Percentiles rank a stretch among this genome's conserved stretches.
Conservation (phyloP, 106 monocot genomes). For the Phalaenopsis equestris region DNA sequence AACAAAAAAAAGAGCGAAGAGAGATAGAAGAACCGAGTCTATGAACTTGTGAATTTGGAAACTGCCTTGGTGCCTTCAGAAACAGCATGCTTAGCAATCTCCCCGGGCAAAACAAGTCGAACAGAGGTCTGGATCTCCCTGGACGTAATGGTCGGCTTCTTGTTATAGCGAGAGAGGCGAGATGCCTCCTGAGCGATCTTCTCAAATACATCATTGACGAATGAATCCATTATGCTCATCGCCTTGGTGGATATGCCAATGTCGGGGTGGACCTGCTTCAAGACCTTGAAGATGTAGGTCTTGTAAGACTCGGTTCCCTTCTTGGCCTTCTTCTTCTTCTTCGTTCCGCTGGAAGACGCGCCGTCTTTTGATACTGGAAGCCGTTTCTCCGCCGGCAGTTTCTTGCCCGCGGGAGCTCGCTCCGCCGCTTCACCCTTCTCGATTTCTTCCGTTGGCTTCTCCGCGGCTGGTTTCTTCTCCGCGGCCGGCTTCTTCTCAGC, state of each 20-base stretch:
- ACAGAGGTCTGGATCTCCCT: constrained; percentile 87
- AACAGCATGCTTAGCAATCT: constrained; percentile 69
- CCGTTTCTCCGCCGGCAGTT: constrained; percentile 30
- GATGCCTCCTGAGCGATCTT: constrained; percentile 80
- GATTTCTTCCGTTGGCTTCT: constrained; percentile 22
- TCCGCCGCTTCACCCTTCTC: constrained; percentile 8
- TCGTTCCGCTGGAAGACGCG: constrained; percentile 7
- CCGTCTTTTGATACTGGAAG: constrained; percentile 25
- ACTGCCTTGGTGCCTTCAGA: constrained; percentile 55
- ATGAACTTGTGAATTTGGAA: constrained; percentile 45
- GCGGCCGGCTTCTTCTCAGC: constrained; percentile 36
- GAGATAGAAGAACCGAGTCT: not conserved
- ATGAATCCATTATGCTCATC: constrained; percentile 96
- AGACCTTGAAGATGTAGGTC: constrained; percentile 99
- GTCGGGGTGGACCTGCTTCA: constrained; percentile 97
- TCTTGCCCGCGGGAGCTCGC: constrained; percentile 33
- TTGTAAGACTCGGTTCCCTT: constrained; percentile 77
- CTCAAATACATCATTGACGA: constrained; percentile 98
- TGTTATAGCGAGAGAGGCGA: constrained; percentile 64
- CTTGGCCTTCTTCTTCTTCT: constrained; percentile 43
- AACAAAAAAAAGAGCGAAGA: not conserved
- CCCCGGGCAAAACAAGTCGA: constrained; percentile 65
- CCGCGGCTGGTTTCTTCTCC: constrained; percentile 43
- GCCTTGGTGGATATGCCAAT: constrained; percentile 96
- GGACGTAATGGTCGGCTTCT: constrained; percentile 75